Conservation (phyloP, 331 rosid species). For the Pyrus hybrid region DNA sequence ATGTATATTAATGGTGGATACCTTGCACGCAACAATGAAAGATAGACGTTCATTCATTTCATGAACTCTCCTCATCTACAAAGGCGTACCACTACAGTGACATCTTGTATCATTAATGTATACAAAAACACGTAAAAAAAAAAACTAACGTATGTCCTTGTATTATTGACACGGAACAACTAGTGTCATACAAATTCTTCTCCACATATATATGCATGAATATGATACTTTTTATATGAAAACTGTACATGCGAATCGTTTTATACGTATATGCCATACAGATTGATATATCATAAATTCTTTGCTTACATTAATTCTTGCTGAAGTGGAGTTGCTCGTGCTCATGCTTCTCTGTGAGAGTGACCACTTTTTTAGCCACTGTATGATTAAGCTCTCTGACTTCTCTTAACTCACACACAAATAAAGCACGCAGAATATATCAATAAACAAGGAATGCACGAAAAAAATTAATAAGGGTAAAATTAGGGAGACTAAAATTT, state of each 20-base stretch:
- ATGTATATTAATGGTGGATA: not conserved
- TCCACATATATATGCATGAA: not conserved
- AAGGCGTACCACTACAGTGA: too few relatives aligned
- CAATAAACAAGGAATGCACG: not conserved
- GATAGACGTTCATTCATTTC: not conserved
- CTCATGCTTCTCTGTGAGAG: slow-evolving; percentile 3
- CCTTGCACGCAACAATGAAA: not conserved
- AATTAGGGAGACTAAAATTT: too few relatives aligned
- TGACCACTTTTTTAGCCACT: not conserved
- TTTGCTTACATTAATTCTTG: not conserved
- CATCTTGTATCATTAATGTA: not conserved
- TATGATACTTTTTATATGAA: not conserved
- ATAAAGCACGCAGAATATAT: not conserved
- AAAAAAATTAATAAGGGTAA: not conserved
- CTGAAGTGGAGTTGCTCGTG: not conserved
- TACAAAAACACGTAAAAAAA: too few relatives aligned
- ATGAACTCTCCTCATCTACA: not conserved
- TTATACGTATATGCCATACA: not conserved
- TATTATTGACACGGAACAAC: not conserved
- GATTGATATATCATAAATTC: not conserved
- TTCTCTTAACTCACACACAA: not conserved
- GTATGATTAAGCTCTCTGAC: not conserved
- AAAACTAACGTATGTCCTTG: too few relatives aligned
- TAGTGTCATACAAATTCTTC: too few relatives aligned
- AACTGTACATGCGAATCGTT: not conserved